A percentile compares a stretch with the other conserved stretches of the same genome.
phyloP scores from a whole-genome alignment of 225 moss, liverwort and hornwort genomes.

The Climacium dendroides region DNA sequence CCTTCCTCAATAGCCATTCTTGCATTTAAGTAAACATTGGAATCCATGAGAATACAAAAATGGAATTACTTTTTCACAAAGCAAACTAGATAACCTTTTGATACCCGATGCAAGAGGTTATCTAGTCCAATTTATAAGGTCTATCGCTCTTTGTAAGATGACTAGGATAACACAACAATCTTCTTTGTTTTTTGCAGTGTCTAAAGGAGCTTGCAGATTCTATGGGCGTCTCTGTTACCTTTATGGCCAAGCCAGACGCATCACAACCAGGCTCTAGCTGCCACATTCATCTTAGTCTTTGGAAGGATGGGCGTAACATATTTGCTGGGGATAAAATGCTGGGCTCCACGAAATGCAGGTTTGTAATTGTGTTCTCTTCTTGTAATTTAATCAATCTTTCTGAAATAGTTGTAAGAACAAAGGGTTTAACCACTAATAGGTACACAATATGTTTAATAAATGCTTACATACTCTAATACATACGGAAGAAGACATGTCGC shows the following conservation, averaged over 20 bases:
- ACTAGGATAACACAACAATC: not conserved
- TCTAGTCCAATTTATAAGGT: not conserved
- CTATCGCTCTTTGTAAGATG: not conserved
- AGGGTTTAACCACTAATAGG: not conserved
- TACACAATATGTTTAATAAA: not conserved
- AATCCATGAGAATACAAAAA: not conserved
- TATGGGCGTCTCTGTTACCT: slow-evolving; percentile 71
- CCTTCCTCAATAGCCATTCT: not conserved
- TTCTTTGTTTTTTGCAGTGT: slow-evolving; percentile 27
- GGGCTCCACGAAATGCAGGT: slow-evolving; percentile 78
- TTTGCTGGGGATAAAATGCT: slow-evolving; percentile 60
- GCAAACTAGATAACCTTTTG: not conserved
- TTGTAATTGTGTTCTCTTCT: not conserved
- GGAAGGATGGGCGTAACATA: slow-evolving; percentile 65
- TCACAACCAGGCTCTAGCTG: slow-evolving; percentile 93
- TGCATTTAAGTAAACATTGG: not conserved
- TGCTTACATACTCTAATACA: not conserved
- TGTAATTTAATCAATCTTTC: not conserved
- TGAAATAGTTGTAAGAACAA: not conserved
- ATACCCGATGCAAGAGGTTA: not conserved
- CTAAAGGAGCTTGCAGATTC: slow-evolving; percentile 91
- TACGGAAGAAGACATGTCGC: not conserved
- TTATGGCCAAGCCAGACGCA: slow-evolving; percentile 93
- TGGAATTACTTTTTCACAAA: not conserved
- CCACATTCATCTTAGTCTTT: slow-evolving; percentile 87